Evolutionary conservation across 805 yeast genomes (phyloP).

Genomic region (Starmerella apis): DNA sequence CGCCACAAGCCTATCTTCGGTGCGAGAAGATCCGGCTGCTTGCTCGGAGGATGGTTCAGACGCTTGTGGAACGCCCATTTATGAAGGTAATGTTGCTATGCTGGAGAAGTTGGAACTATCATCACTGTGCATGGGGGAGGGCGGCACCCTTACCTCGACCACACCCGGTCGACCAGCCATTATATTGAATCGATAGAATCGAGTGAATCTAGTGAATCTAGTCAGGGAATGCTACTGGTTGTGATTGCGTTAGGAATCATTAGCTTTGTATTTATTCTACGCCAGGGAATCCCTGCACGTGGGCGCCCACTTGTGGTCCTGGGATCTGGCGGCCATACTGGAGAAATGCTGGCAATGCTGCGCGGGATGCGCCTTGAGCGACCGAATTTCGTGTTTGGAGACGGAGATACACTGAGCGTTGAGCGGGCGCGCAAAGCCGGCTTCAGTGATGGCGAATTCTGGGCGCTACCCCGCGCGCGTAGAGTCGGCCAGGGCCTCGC

Average conservation of each 20-base stretch:
- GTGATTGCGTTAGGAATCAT: conserved; percentile 10
- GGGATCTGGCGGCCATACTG: conserved; percentile 97
- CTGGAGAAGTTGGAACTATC: background rate
- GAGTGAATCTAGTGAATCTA: too few species aligned
- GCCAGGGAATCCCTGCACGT: conserved; percentile 5
- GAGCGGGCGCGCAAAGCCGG: conserved; percentile 25
- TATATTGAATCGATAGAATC: too few species aligned
- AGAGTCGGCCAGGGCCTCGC: conserved; percentile 45
- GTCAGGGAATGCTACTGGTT: conserved; percentile 11
- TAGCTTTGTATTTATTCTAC: background rate
- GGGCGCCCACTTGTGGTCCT: conserved; percentile 45
- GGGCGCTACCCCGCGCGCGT: conserved; percentile 47
- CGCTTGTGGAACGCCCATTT: background rate
- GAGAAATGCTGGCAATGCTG: conserved; percentile 77
- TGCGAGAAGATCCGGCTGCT: too few species aligned
- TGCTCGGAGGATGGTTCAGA: background rate
- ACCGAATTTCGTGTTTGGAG: conserved; percentile 35
- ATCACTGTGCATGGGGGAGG: conserved; percentile 3
- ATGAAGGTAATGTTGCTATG: background rate
- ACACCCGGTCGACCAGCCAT: too few species aligned
- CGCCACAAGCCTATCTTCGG: too few species aligned
- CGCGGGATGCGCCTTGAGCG: conserved; percentile 30
- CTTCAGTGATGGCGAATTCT: conserved; percentile 16
- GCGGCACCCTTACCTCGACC: conserved; percentile 1
- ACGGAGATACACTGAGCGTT: conserved; percentile 45